Evolutionary conservation across 2,329 filamentous ascomycete species (phyloP).

Genomic region (Aspergillus texensis): DNA sequence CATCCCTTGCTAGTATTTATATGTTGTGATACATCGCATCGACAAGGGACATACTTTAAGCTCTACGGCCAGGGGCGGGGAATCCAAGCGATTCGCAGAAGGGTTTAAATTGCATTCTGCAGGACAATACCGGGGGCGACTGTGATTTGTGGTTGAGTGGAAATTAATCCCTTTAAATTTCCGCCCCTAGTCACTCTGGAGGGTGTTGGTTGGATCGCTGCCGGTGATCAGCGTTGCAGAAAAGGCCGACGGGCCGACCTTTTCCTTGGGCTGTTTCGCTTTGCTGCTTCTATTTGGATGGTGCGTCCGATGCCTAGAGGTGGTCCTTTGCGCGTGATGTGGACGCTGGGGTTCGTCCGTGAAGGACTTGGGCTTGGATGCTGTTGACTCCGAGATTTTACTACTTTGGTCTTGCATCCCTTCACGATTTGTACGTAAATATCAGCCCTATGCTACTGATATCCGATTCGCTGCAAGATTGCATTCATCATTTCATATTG

Average conservation of each 20-base stretch:
- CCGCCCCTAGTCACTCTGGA: neutral
- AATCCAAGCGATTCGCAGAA: neutral
- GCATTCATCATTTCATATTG: neutral
- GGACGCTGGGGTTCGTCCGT: neutral
- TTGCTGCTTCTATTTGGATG: neutral
- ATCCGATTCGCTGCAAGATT: neutral
- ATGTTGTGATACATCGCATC: neutral
- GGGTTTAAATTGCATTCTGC: neutral
- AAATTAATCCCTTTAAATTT: conserved; percentile 2
- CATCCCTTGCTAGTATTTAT: neutral
- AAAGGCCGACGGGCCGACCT: neutral
- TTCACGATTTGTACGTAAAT: too few species aligned
- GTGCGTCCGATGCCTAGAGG: neutral
- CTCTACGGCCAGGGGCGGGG: neutral
- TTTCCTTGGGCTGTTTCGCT: neutral
- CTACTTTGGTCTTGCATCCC: neutral
- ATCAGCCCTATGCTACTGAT: neutral
- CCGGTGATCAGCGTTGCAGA: neutral
- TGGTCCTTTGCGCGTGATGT: neutral
- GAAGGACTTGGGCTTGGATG: neutral
- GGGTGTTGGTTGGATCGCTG: neutral
- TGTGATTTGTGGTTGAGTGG: neutral
- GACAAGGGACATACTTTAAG: neutral
- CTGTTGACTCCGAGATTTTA: neutral
- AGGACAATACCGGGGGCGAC: neutral